Base-by-base conservation (phyloP, 257 asterid genomes). In the Solanum piurae region DNA sequence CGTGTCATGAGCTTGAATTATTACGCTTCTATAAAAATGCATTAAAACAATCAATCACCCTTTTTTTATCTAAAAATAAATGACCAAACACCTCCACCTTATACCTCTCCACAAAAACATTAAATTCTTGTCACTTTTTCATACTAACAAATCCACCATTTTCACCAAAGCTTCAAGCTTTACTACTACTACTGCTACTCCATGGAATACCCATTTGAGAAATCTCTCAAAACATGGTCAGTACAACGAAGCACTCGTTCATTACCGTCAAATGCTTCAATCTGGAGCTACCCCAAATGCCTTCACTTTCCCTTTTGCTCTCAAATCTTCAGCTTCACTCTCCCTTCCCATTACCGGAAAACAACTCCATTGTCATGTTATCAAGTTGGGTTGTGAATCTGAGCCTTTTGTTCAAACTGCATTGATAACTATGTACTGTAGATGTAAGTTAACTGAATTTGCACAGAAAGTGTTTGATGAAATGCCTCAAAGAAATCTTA, bases 401-500 rank as follows among this genome's bases (percentile, higher is more conserved):
- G 99, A 97, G 34, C 99, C 98, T 58, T 95, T 94, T 86, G 98
- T 97, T 18, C 96, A 92, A 74, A 97, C 98, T 36, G 96, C 96
- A 44, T 87, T 95, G 87, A 91, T 95, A 0, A 86, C 96, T 0
- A 91, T 93, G 94, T 95, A 97, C 73, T 89, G 93, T 34, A 91
- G 88, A 87, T 90, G 93, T 37, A 83, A 46, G 55, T 87, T 90
- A 14, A 37, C 87, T 20, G 89, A 68, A 4, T 42, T 88, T 80
- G 98, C 98, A 7, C 66, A 83, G 25, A 87, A 92, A 23, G 92
- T 95, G 95, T 97, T 97, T 86, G 98, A 94, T 75, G 98, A 93
- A 92, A 93, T 85, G 89, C 95, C 99, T 16, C 89, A 91, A 9
- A 83, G 76, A 88, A 90, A 87, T 38, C 86, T 89, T 21, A 91